phyloP scores from a whole-genome alignment of 2,329 filamentous ascomycete genomes.

The Coleophoma eucalyptorum region DNA sequence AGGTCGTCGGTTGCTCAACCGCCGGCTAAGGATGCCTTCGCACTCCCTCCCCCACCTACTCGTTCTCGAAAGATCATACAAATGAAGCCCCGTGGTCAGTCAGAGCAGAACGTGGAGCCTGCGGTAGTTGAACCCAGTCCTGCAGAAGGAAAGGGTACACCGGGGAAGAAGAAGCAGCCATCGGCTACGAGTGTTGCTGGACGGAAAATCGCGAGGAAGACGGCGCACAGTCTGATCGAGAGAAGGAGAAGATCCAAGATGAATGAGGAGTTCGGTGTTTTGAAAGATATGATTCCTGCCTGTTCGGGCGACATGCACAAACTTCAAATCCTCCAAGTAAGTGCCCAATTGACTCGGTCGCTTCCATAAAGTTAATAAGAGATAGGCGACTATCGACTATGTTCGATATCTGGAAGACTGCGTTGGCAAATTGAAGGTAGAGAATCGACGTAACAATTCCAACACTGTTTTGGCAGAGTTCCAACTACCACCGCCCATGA shows the following conservation, averaged over 20 bases:
- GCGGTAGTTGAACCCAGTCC: slow-evolving; percentile 11
- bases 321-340: slow-evolving; percentile 85
- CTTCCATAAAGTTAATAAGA: slow-evolving; percentile 3
- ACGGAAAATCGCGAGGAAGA: slow-evolving; percentile 93
- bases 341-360: slow-evolving; percentile 19
- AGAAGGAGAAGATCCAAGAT: slow-evolving; percentile 88
- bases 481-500: slow-evolving; percentile 14
- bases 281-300: slow-evolving; percentile 94
- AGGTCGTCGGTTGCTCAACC: slow-evolving; percentile 41
- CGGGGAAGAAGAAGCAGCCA: slow-evolving; percentile 70
- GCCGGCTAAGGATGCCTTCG: slow-evolving; percentile 58
- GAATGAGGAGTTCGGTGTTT: slow-evolving; percentile 94
- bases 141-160: slow-evolving; percentile 10
- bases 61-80: slow-evolving; percentile 95
- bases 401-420: slow-evolving; percentile 91
- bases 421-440: slow-evolving; percentile 71
- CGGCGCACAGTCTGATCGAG: slow-evolving; percentile 93
- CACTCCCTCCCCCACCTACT: slow-evolving; percentile 87
- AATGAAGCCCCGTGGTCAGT: slow-evolving; percentile 71
- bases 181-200: slow-evolving; percentile 77
- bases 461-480: slow-evolving; percentile 14
- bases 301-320: slow-evolving; percentile 99
- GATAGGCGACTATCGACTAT: slow-evolving; percentile 91
- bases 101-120: slow-evolving; percentile 24
- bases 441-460: slow-evolving; percentile 24